A percentile compares a stretch with the other conserved stretches of the same genome.
These are phyloP conservation scores for Dittrichia graveolens DNA, from an alignment of 129 eudicot species.

Conservation along the genomic window DNA sequence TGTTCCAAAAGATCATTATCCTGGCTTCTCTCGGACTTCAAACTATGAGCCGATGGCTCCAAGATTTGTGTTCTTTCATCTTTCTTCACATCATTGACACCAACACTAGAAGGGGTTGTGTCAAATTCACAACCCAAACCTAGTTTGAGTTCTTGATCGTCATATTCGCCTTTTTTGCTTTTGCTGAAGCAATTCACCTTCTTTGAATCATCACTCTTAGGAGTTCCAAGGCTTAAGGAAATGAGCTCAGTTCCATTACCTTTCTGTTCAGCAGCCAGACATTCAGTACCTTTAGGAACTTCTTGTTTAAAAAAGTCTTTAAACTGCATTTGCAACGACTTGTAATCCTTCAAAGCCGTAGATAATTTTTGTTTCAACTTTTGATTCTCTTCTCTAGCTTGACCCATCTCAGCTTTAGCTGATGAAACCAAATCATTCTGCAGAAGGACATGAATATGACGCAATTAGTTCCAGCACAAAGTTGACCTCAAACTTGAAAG, in stretches of 20 bases:
- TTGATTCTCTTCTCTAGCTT: slow-evolving; percentile 64
- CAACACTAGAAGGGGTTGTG: slow-evolving; percentile 18
- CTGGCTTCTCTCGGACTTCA: slow-evolving; percentile 41
- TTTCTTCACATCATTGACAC: slow-evolving; percentile 33
- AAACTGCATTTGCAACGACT: slow-evolving; percentile 46
- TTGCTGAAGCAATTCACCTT: slow-evolving; percentile 19
- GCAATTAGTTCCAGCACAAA: slow-evolving; percentile 7
- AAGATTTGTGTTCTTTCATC: slow-evolving; percentile 29
- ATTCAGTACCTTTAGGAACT: slow-evolving; percentile 20
- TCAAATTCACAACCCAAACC: slow-evolving; percentile 51
- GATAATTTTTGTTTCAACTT: slow-evolving; percentile 49
- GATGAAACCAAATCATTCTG: slow-evolving; percentile 47
- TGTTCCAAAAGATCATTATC: slow-evolving; percentile 52
- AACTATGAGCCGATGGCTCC: slow-evolving; percentile 24
- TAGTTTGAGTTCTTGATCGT: slow-evolving; percentile 53
- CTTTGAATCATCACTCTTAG: slow-evolving; percentile 19
- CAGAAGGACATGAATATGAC: slow-evolving; percentile 8
- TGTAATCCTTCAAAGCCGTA: slow-evolving; percentile 48
- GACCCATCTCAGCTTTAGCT: slow-evolving; percentile 55
- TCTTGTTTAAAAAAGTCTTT: slow-evolving; percentile 36
- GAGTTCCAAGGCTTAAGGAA: slow-evolving; percentile 61
- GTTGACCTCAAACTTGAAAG: neutral
- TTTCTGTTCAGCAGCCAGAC: slow-evolving; percentile 17
- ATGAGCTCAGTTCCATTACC: slow-evolving; percentile 45
- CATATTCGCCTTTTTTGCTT: slow-evolving; percentile 22